Evolutionary conservation across 345 rosid genomes (phyloP).

Genomic region (Lagerstroemia speciosa): DNA sequence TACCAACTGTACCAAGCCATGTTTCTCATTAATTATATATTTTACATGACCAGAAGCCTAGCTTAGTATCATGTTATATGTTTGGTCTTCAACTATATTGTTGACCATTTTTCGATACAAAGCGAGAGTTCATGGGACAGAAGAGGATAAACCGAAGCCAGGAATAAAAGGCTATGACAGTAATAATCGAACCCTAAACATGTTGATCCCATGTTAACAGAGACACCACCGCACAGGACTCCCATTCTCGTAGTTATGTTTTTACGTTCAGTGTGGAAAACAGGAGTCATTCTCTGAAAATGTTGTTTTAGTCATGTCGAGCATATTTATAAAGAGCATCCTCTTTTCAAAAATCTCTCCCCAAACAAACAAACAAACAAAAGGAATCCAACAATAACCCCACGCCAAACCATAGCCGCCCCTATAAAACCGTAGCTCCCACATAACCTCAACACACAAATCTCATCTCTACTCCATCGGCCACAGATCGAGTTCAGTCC

Average conservation of each 20-base stretch:
- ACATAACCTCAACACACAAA: not conserved
- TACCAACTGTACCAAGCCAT: no score
- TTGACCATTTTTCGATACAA: no score
- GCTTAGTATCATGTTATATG: no score
- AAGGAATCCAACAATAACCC: not conserved
- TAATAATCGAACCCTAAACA: not conserved
- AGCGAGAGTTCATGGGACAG: no score
- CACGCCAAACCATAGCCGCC: not conserved
- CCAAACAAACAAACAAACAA: not conserved
- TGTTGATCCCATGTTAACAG: not conserved
- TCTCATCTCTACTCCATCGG: not conserved
- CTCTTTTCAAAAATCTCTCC: conserved; percentile 11
- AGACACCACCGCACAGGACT: no score
- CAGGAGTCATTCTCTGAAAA: conserved; percentile 1
- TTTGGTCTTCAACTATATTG: no score
- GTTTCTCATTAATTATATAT: no score
- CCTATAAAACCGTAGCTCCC: conserved; percentile 7
- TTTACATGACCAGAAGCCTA: no score
- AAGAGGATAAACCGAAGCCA: no score
- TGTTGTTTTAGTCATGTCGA: conserved; percentile 7
- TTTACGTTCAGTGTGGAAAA: not conserved
- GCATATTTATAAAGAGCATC: conserved; percentile 10
- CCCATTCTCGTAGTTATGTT: not conserved
- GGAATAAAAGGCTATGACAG: no score
- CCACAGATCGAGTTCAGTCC: conserved; percentile 8